A percentile compares a stretch with the other conserved stretches of the same genome.
phyloP scores from a whole-genome alignment of 129 eudicot species.

The Ambrosia artemisiifolia region DNA sequence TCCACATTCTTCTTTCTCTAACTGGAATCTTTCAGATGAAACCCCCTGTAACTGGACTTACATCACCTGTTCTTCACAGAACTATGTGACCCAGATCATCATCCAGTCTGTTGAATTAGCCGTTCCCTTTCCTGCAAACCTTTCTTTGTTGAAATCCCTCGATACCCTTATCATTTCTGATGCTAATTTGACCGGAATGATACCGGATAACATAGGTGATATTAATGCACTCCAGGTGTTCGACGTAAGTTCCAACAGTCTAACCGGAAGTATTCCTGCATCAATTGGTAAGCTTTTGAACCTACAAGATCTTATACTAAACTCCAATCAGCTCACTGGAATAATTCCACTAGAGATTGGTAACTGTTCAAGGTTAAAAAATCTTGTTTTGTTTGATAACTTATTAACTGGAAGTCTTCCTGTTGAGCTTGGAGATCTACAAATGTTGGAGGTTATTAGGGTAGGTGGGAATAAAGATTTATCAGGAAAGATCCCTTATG shows the following conservation, averaged over 20 bases:
- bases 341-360: slow-evolving; percentile 55
- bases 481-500: slow-evolving; percentile 55
- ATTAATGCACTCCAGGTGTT: slow-evolving; percentile 40
- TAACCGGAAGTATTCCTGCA: slow-evolving; percentile 53
- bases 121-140: slow-evolving; percentile 59
- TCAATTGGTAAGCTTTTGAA: slow-evolving; percentile 50
- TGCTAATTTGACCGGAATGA: slow-evolving; percentile 67
- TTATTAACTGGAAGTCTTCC: slow-evolving; percentile 57
- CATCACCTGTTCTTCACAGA: slow-evolving; percentile 51
- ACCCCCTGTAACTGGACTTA: slow-evolving; percentile 76
- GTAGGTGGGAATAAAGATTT: slow-evolving; percentile 76
- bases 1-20: slow-evolving; percentile 36
- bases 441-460: slow-evolving; percentile 44
- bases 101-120: slow-evolving; percentile 50
- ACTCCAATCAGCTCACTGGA: slow-evolving; percentile 69
- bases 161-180: slow-evolving; percentile 51
- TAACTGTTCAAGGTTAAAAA: slow-evolving; percentile 40
- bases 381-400: slow-evolving; percentile 63
- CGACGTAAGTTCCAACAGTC: slow-evolving; percentile 65
- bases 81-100: slow-evolving; percentile 50
- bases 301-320: slow-evolving; percentile 53
- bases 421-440: slow-evolving; percentile 54
- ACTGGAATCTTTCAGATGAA: slow-evolving; percentile 56
- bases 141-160: slow-evolving; percentile 46
- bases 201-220: slow-evolving; percentile 58